Evolutionary conservation across 371 early-diverging fungal species (phyloP).

Genomic region (Dinochytrium kinnereticum): DNA sequence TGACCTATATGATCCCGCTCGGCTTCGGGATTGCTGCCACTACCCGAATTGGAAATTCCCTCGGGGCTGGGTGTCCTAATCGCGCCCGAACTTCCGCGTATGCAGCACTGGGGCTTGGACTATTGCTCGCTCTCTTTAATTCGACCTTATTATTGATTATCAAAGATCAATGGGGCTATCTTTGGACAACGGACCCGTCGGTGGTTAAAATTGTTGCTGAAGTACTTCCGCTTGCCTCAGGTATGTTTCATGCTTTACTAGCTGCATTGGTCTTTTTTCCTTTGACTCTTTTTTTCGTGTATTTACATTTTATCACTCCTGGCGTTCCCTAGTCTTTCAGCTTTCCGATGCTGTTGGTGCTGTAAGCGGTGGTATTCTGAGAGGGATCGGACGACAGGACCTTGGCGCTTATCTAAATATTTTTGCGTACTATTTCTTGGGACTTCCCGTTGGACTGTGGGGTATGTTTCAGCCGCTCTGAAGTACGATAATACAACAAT

Average conservation of each 20-base stretch:
- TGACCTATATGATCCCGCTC: slow-evolving; percentile 67
- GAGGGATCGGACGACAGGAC: slow-evolving; percentile 51
- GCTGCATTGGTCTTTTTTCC: neutral
- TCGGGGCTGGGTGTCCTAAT: slow-evolving; percentile 37
- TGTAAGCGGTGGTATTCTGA: slow-evolving; percentile 44
- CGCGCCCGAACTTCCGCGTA: slow-evolving; percentile 25
- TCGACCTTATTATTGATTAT: slow-evolving; percentile 29
- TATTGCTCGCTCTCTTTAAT: slow-evolving; percentile 30
- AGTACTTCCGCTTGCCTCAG: slow-evolving; percentile 77
- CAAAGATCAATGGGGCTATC: slow-evolving; percentile 37
- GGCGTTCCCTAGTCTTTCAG: slow-evolving; percentile 71
- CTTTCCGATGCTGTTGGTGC: slow-evolving; percentile 56
- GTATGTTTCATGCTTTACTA: neutral
- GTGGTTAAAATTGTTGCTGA: slow-evolving; percentile 72
- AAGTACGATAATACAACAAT: neutral
- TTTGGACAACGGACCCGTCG: slow-evolving; percentile 56
- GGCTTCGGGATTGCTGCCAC: slow-evolving; percentile 72
- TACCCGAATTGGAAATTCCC: slow-evolving; percentile 73
- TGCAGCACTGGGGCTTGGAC: slow-evolving; percentile 20
- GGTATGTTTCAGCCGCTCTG: neutral
- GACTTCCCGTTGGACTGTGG: slow-evolving; percentile 47
- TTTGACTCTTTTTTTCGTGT: neutral
- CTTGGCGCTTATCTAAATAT: slow-evolving; percentile 52
- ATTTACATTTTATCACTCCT: too few species aligned
- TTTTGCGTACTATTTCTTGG: slow-evolving; percentile 50